These are phyloP conservation scores for Prunus padus DNA, from an alignment of 306 rosid genomes.

Conservation along the genomic window DNA sequence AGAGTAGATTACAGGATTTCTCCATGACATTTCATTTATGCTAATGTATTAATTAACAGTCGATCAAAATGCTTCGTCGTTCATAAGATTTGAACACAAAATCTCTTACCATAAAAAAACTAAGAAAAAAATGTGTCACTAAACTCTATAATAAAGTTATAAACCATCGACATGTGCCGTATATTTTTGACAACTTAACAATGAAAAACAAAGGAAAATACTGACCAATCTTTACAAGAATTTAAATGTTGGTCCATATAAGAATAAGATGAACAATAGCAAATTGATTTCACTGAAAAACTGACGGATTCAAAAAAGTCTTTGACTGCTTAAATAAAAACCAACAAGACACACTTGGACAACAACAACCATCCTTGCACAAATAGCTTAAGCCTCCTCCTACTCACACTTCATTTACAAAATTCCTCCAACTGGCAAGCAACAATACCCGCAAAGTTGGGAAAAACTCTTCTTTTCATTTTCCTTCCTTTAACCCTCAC, in stretches of 20 bases:
- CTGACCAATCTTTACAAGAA: neutral
- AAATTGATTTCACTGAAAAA: neutral
- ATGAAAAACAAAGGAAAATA: neutral
- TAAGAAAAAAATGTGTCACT: too few relatives aligned
- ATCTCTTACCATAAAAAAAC: too few relatives aligned
- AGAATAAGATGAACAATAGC: neutral
- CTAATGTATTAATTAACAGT: too few relatives aligned
- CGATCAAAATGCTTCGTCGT: too few relatives aligned
- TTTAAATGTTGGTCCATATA: neutral
- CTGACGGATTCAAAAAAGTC: conserved; percentile 14
- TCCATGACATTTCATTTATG: too few relatives aligned
- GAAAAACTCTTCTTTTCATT: neutral
- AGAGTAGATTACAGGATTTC: too few relatives aligned
- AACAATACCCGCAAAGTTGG: neutral
- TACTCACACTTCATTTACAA: neutral
- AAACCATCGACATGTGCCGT: too few relatives aligned
- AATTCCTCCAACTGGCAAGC: conserved; percentile 2
- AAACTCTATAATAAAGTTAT: too few relatives aligned
- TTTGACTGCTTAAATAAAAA: neutral
- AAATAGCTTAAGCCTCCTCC: neutral
- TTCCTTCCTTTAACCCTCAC: neutral
- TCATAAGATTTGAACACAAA: neutral
- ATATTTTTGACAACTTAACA: neutral
- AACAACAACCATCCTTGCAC: neutral
- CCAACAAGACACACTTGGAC: neutral